Evolutionary conservation across 257 asterid genomes (phyloP), one percentile per base, ranked within the genome.

Genomic region (Scutellaria galericulata): DNA sequence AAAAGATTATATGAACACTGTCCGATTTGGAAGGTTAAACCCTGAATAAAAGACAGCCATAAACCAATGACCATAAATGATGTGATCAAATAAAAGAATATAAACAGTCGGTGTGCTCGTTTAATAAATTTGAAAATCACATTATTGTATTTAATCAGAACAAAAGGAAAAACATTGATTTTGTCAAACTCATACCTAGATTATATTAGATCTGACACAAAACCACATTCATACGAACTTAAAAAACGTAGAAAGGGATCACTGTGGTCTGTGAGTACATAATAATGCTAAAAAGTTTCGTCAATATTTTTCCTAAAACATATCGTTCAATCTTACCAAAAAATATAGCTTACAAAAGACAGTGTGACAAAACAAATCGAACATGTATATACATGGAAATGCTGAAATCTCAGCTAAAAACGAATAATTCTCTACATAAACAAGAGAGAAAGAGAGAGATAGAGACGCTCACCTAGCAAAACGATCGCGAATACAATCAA

Each of bases 401-500:
- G 64, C 68, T 6, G 47, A 39, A n/a, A 35, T 20, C 22, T 52
- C 52, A 78, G 75, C 81, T 64, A 45, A 8, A 18, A 66, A 24
- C 14, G 13, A 42, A 68, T 15, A 53, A 68, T 31, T 51, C 22
- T 15, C 11, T 20, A 35, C 4, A 37, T 10, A 7, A 73, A 0
- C 12, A 6, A 70, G 27, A 24, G 27, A 24, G 27, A 24, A 2
- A 24, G 27, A 24, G 35, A 20, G 52, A 54, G 59, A 31, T 13
- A 9, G 6, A 39, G 66, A 59, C 9, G 66, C 90, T 87, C 48
- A 91, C 97, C 96, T 65, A 88, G 56, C 41, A 92, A 72, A 12
- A 89, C 83, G 79, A 91, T 77, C 58, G 82, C 87, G 64, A 86
- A 64, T 14, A 81, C 82, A 66, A 74, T 47, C 72, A 72, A 79